Base-by-base conservation (phyloP, 2,329 filamentous ascomycete species). In the Fusarium sp. region DNA sequence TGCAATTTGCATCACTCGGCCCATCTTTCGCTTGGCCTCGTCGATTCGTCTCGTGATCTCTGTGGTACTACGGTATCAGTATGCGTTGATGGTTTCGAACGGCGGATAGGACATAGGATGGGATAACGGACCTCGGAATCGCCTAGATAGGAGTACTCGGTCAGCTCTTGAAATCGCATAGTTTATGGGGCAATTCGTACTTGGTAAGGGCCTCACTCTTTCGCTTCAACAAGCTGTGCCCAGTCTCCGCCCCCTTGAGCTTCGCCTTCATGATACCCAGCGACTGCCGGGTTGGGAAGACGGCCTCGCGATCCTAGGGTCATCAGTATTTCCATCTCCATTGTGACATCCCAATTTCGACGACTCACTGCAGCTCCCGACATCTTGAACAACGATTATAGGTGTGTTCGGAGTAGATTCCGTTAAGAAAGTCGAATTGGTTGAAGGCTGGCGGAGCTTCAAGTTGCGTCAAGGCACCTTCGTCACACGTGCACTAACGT, bases 21-120 rank as follows among this genome's bases (percentile, higher is more conserved):
- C 96, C 95, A 99, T 99, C 85, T 99, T 99, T 75, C 94, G 92
- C 83, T 99, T 99, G 42, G 96, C 96, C 81, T 99, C 96, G 83
- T 99, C 95, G 81, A 99, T 99, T 77, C 96, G 91, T 79, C 90
- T 89, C 54, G 96, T 97, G 77, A 99, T 99, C 77, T 99, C 96
- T 93, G 79, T 72, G 18, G 34, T 11, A 40, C 20, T 16, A 38
- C 10, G n/a, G 20, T 31, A 61, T 75, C 34, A 73, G 58, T 53
- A 66, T 44, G 53, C 56, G 38, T 59, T 53, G 18, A 72, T 74
- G 34, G 49, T 25, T 29, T 18, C 44, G 20, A 11, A 13, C 13
- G 8, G 14, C 40, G 18, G 10, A 13, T 9, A 7, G 14, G 20
- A 27, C 7, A 9, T 34, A 58, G 57, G 16, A 29, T 8, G 50